Conservation (phyloP, 345 rosid species). For the Durio zibethinus region DNA sequence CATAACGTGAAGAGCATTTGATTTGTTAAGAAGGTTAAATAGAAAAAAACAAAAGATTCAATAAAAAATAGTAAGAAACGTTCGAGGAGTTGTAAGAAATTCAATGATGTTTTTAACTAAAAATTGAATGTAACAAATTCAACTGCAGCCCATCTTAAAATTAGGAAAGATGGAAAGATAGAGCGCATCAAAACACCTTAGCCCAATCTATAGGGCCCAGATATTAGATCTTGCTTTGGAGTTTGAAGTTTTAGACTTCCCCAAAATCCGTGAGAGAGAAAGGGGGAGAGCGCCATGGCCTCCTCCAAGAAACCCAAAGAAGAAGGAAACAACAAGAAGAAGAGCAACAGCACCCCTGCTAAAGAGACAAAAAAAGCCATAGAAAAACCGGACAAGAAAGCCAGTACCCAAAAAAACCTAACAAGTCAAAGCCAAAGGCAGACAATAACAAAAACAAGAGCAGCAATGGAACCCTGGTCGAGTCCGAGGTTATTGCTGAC, state of each 20-base stretch:
- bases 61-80: no score
- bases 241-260: not conserved
- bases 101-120: no score
- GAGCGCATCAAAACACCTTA: not conserved
- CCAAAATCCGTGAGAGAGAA: not conserved
- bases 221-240: not conserved
- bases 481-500: not conserved
- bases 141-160: not conserved
- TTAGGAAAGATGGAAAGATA: not conserved
- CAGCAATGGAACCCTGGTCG: conserved; percentile 15
- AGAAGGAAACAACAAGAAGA: not conserved
- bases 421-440: not conserved
- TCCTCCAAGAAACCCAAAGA: conserved; percentile 13
- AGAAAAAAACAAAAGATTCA: no score
- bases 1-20: no score
- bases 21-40: no score
- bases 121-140: no score
- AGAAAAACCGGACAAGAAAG: not conserved
- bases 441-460: not conserved
- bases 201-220: not conserved
- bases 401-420: not conserved
- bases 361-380: not conserved
- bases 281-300: conserved; percentile 7
- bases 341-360: not conserved
- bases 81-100: no score